Percentiles rank a stretch among this genome's conserved stretches.
phyloP scores from a whole-genome alignment of 495 filamentous ascomycete species.

The Aspergillus asperescens region DNA sequence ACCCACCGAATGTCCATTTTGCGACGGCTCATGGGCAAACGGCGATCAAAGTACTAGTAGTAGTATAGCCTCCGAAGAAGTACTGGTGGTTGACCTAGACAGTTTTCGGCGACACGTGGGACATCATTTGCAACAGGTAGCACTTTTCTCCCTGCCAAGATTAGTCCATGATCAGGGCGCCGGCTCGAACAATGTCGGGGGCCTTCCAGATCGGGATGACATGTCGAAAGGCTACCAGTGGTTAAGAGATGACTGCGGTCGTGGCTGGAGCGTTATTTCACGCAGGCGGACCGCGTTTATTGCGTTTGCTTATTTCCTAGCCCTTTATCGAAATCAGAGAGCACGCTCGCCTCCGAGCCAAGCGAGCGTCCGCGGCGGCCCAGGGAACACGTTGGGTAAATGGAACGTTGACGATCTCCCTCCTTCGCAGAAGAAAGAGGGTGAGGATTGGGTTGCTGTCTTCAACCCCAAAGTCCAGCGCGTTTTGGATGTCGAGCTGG shows the following conservation, averaged over 20 bases:
- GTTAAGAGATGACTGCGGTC: not conserved
- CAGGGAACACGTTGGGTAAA: slow-evolving; percentile 82
- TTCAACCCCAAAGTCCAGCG: slow-evolving; percentile 84
- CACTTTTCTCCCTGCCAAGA: not conserved
- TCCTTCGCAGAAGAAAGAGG: slow-evolving; percentile 74
- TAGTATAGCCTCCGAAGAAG: not conserved
- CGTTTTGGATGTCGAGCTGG: slow-evolving; percentile 76
- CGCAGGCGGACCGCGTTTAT: not conserved
- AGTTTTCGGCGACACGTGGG: not conserved
- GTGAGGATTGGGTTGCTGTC: slow-evolving; percentile 82
- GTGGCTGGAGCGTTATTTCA: not conserved
- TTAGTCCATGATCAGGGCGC: not conserved
- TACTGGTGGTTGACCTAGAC: not conserved
- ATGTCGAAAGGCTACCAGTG: not conserved
- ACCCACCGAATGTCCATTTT: not conserved
- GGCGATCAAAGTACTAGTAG: too few relatives aligned
- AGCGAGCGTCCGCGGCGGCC: slow-evolving; percentile 49
- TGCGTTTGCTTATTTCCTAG: not conserved
- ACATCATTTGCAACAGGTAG: not conserved
- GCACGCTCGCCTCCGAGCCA: slow-evolving; percentile 62
- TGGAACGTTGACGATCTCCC: slow-evolving; percentile 81
- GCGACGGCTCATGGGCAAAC: not conserved
- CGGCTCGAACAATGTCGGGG: not conserved
- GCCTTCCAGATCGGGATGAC: not conserved
- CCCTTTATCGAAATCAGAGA: not conserved